Conservation (phyloP, 768 basidiomycete genomes). For the Collybiopsis confluens region DNA sequence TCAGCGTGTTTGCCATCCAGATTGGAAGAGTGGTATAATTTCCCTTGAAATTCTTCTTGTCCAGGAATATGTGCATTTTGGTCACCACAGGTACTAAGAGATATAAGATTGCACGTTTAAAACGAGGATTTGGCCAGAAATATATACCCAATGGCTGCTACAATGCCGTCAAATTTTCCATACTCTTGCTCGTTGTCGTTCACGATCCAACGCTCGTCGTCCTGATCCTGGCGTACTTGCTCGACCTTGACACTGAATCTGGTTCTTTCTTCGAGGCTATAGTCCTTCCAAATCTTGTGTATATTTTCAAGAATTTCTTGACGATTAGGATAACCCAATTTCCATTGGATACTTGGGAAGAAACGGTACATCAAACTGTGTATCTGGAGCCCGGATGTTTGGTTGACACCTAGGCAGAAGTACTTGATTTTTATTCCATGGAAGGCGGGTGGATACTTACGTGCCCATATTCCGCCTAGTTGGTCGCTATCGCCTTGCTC, state of each 20-base stretch:
- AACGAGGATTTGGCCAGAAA: not conserved
- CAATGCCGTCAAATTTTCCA: slow-evolving; percentile 6
- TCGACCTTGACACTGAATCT: slow-evolving; percentile 5
- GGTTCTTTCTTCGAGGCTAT: slow-evolving; percentile 6
- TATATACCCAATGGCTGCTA: slow-evolving; percentile 5
- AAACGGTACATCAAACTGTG: slow-evolving; percentile 9
- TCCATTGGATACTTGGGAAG: slow-evolving; percentile 6
- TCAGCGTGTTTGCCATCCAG: slow-evolving; percentile 28
- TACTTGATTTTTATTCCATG: not conserved
- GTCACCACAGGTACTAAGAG: slow-evolving; percentile 5
- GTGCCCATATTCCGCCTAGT: slow-evolving; percentile 8
- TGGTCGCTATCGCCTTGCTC: not conserved
- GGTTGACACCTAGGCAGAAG: not conserved
- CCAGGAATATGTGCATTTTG: slow-evolving; percentile 7
- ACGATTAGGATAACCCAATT: slow-evolving; percentile 3
- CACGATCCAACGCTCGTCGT: not conserved
- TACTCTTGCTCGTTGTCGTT: slow-evolving; percentile 3
- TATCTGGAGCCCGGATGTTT: slow-evolving; percentile 7
- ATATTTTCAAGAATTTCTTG: slow-evolving; percentile 6
- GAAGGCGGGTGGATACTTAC: not conserved
- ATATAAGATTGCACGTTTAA: no score
- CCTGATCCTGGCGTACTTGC: slow-evolving; percentile 3
- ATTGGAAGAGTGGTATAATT: slow-evolving; percentile 38
- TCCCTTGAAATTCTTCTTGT: slow-evolving; percentile 4
- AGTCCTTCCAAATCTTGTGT: not conserved